phyloP scores from a whole-genome alignment of 371 early-diverging fungal genomes.

The Mortierella sp. region DNA sequence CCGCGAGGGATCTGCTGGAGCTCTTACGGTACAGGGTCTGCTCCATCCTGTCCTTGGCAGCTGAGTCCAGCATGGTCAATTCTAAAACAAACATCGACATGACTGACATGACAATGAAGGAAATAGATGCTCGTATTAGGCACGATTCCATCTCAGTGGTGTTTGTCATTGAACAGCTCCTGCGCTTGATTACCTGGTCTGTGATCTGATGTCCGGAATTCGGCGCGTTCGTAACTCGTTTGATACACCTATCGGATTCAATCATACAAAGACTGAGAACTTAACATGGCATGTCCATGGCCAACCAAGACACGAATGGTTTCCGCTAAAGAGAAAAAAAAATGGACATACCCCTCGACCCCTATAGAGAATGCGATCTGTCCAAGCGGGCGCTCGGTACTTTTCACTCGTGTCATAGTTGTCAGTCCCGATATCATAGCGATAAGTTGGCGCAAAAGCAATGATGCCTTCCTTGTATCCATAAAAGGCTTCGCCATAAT shows the following conservation, averaged over 20 bases:
- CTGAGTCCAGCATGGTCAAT: constrained; percentile 31
- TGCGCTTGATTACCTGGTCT: constrained; percentile 72
- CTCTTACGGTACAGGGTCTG: constrained; percentile 42
- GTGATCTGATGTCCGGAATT: constrained; percentile 82
- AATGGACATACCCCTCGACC: constrained; percentile 60
- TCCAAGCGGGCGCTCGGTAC: constrained; percentile 88
- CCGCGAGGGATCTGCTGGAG: constrained; percentile 8
- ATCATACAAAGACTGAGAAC: neutral
- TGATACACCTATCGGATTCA: constrained; percentile 51
- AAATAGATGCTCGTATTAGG: neutral
- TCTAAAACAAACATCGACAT: constrained; percentile 59
- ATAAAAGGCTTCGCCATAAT: constrained; percentile 73
- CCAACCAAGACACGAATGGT: no score
- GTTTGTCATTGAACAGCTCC: no score
- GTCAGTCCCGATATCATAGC: constrained; percentile 87
- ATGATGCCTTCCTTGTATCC: constrained; percentile 87
- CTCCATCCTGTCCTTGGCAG: constrained; percentile 40
- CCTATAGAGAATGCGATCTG: constrained; percentile 82
- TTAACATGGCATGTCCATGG: constrained; percentile 4
- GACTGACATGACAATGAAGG: constrained; percentile 15
- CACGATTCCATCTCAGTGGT: neutral
- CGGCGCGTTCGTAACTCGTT: constrained; percentile 71
- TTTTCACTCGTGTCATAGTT: constrained; percentile 92
- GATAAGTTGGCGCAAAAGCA: constrained; percentile 92
- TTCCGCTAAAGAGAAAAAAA: no score